Evolutionary conservation across 192 early-diverging fungal species (phyloP), one percentile per base, ranked within the genome.

Genomic region (Coemansia sp.): DNA sequence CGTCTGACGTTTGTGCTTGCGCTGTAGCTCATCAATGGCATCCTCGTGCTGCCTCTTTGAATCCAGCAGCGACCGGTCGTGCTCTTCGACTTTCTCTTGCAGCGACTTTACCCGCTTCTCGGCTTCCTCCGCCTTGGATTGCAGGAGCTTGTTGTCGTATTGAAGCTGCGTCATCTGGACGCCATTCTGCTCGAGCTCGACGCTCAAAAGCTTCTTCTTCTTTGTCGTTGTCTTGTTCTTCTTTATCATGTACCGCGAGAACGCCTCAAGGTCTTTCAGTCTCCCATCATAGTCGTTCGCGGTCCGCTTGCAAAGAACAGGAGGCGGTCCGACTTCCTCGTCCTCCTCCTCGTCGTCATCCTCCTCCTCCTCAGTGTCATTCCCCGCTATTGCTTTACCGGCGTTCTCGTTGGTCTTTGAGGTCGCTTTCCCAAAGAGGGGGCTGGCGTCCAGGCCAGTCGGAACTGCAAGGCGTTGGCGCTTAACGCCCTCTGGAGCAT

Each of bases 211-310:
- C 22, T 65, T 81, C 72, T 85, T 84, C 33, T 75, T 80, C 43
- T 68, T 81, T 50, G 69, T 66, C 4, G 85, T 75, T 0, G 74
- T 85, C 40, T 76, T 82, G 14, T 80, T 63, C 41, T 83, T 84
- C 29, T 83, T 71, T 32, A 80, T 77, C 69, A 92, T 81, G 36
- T 81, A 75, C 19, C 40, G 34, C 14, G 66, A 66, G 38, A 71
- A 64, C 9, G 54, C 63, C 67, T 95, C 91, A 77, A 93, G 83
- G 74, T 95, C 93, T 61, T 88, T 79, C 5, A 95, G 74, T n/a
- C 92, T 84, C 2, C 93, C 93, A 63, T 91, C 64, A 25, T 70
- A 48, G 38, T 81, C 79, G 54, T 41, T 68, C n/a, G 66, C 71
- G 0, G 64, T 33, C 23, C 76, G 76, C 22, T 52, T 52, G 59